Conservation (phyloP, 345 rosid species). For the Ricinus communis region DNA sequence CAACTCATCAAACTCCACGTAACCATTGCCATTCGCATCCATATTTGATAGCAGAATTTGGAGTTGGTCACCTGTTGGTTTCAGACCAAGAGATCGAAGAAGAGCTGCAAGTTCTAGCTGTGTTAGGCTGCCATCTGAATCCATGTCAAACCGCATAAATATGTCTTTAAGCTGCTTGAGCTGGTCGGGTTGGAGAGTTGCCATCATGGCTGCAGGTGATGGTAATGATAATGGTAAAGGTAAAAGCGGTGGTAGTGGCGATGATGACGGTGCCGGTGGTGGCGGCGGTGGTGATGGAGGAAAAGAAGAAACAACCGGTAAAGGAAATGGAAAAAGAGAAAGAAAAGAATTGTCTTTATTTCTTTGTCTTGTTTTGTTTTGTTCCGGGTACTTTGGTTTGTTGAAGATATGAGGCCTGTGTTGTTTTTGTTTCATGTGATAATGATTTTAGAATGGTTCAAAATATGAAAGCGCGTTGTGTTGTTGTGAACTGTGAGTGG, state of each 20-base stretch:
- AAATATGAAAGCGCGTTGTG: conserved; percentile 20
- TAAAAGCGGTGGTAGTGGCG: conserved; percentile 22
- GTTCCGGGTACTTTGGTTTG: conserved; percentile 7
- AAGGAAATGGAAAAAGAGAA: background rate
- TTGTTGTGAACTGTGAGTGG: background rate
- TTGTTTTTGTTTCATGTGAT: background rate
- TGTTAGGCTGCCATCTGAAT: conserved; percentile 75
- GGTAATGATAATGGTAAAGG: background rate
- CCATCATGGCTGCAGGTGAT: conserved; percentile 18
- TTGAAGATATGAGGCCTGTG: conserved; percentile 12
- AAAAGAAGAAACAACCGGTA: background rate
- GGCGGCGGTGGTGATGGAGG: conserved; percentile 7
- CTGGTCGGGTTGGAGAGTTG: conserved; percentile 49
- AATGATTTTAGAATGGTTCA: conserved; percentile 23
- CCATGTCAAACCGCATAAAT: conserved; percentile 90
- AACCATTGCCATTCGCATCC: conserved; percentile 78
- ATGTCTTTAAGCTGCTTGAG: conserved; percentile 73
- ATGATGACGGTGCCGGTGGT: conserved; percentile 21
- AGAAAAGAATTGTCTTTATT: background rate
- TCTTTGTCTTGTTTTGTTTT: background rate
- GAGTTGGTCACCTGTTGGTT: conserved; percentile 81
- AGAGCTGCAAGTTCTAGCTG: conserved; percentile 90
- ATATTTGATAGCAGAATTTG: conserved; percentile 54
- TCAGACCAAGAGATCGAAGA: conserved; percentile 80
- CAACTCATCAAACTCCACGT: conserved; percentile 81